Evolutionary conservation across 129 eudicot species (phyloP), one percentile per base, ranked within the genome.

Genomic region (Flaveria linearis): DNA sequence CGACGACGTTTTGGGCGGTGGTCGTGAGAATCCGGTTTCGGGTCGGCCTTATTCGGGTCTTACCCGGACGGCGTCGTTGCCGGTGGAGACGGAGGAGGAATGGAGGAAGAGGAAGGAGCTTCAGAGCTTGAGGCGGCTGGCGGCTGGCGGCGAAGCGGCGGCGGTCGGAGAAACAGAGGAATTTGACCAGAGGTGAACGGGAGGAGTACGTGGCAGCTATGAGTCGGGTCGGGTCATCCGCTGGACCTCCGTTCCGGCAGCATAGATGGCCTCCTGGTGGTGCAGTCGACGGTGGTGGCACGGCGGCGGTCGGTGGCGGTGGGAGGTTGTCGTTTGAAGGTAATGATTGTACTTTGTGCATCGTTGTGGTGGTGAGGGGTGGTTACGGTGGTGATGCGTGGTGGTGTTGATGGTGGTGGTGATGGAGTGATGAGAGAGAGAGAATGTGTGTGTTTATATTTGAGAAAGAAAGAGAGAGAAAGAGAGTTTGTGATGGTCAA

Each of bases 101-200:
- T 89, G 91, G 92, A 80, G 97, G 73, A 87, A 86, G 87, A 82
- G 97, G 81, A 92, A 89, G 70, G 97, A 89, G 83, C 73, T 92
- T 84, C 97, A 89, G 87, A 85, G 86, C 15, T 62, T 89, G 83
- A 81, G 92, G 71, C 53, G 97, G n/a, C n/a, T n/a, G n/a, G n/a
- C n/a, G n/a, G 66, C 84, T 89, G 87, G 97, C 88, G 83, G 97
- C 96, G 11, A 92, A 86, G 82, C 72, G 92, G 51, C 85, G 92
- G 62, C 84, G 97, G 71, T 82, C 86, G 33, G 96, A 87, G 78
- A 92, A 89, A 70, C 92, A 85, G 76, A 82, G 85, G 85, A 79
- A 10, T 74, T 36, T 79, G 51, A 86, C 80, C 11, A 18, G 72
- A 18, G 79, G 79, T 41, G 90, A 84, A 57, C 86, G 85, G 55